These are phyloP conservation scores for Ilyonectria destructans DNA, from an alignment of 2,329 filamentous ascomycete genomes.

Conservation along the genomic window DNA sequence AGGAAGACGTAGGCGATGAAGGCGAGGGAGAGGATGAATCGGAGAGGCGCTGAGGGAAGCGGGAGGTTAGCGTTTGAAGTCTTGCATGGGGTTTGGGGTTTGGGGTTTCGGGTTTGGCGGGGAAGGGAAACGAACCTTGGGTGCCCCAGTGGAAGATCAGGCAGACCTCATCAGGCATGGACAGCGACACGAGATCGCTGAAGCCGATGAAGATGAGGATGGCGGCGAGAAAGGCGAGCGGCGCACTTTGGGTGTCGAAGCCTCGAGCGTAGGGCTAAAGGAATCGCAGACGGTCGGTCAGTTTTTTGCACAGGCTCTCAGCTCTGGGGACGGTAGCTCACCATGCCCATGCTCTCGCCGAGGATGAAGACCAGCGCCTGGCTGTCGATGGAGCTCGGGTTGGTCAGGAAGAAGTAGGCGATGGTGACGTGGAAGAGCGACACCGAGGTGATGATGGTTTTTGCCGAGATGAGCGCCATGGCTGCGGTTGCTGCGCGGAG, in stretches of 20 bases:
- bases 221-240: conserved; percentile 81
- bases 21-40: conserved; percentile 74
- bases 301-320: not conserved
- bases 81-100: conserved; percentile 24
- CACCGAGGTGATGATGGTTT: conserved; percentile 85
- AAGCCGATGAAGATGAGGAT: conserved; percentile 75
- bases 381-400: conserved; percentile 80
- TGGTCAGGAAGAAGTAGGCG: conserved; percentile 86
- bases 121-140: conserved; percentile 69
- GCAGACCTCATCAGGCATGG: conserved; percentile 77
- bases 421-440: conserved; percentile 89
- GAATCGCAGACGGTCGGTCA: not conserved
- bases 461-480: conserved; percentile 88
- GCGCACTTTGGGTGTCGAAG: conserved; percentile 79
- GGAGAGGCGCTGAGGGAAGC: conserved; percentile 70
- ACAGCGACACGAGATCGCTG: conserved; percentile 77
- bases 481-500: conserved; percentile 41
- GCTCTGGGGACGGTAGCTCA: conserved; percentile 57
- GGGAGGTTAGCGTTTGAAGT: conserved; percentile 42
- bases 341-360: conserved; percentile 87
- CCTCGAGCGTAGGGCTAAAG: conserved; percentile 68
- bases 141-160: conserved; percentile 76
- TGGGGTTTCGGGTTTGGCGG: conserved; percentile 48
- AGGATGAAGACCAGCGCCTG: conserved; percentile 87
- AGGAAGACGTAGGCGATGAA: conserved; percentile 77